These are phyloP conservation scores for Malassezia nana DNA, from an alignment of 1,284 basidiomycete species.

Conservation along the genomic window DNA sequence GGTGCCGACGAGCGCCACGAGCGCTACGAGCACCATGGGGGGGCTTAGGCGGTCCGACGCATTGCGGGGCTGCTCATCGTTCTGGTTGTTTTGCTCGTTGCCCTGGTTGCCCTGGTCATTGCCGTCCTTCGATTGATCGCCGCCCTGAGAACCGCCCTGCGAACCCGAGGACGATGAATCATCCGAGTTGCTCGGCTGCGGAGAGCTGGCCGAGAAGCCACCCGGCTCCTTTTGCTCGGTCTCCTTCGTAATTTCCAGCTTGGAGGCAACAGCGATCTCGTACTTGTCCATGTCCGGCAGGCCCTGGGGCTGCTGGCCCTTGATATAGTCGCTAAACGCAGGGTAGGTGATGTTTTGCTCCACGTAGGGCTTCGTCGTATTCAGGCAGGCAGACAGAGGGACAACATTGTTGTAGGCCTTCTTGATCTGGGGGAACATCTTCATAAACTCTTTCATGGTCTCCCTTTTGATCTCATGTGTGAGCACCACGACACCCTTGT, in stretches of 20 bases:
- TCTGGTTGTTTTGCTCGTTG: no score
- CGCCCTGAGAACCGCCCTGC: no score
- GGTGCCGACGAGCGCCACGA: not conserved
- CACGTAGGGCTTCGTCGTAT: constrained; percentile 49
- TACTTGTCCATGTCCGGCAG: constrained; percentile 20
- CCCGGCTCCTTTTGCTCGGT: not conserved
- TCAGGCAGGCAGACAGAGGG: constrained; percentile 40
- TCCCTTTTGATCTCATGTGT: constrained; percentile 42
- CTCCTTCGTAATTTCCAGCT: not conserved
- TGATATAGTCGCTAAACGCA: constrained; percentile 27
- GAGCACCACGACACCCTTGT: constrained; percentile 38
- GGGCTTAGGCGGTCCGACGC: not conserved
- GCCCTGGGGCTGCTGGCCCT: constrained; percentile 29
- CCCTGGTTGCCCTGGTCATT: no score
- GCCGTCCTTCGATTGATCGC: no score
- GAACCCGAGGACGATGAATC: not conserved
- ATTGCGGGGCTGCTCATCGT: no score
- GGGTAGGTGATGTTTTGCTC: constrained; percentile 48
- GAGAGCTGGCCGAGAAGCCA: constrained; percentile 2
- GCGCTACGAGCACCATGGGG: not conserved
- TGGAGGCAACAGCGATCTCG: constrained; percentile 9
- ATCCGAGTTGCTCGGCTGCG: not conserved
- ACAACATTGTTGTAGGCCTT: constrained; percentile 39
- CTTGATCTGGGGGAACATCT: constrained; percentile 35
- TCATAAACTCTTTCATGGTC: constrained; percentile 38